Conservation (phyloP, 2,329 filamentous ascomycete genomes). For the Arthrobotrys pseudoclavata region DNA sequence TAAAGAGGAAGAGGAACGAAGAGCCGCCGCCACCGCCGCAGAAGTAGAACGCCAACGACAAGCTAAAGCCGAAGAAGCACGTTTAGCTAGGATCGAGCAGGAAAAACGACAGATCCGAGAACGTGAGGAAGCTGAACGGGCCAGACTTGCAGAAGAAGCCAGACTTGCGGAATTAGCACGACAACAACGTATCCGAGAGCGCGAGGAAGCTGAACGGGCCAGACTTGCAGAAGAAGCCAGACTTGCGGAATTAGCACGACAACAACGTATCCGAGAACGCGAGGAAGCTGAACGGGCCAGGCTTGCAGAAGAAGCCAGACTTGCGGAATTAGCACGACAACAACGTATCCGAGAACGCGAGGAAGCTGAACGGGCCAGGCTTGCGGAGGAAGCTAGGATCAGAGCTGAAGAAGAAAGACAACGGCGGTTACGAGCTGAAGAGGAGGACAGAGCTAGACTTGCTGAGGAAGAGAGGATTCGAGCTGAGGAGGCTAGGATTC, state of each 20-base stretch:
- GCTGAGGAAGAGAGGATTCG: slow-evolving; percentile 28
- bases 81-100: not conserved
- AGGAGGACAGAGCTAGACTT: slow-evolving; percentile 35
- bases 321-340: slow-evolving; percentile 26
- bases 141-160: slow-evolving; percentile 21
- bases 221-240: slow-evolving; percentile 5
- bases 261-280: no score
- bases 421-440: slow-evolving; percentile 25
- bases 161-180: not conserved
- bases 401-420: slow-evolving; percentile 25
- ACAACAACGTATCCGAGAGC: slow-evolving; percentile 13
- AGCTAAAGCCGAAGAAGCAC: slow-evolving; percentile 21
- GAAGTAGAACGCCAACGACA: slow-evolving; percentile 33
- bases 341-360: slow-evolving; percentile 34
- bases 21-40: slow-evolving; percentile 30
- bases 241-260: not conserved
- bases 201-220: slow-evolving; percentile 25
- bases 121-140: slow-evolving; percentile 30
- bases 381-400: slow-evolving; percentile 36
- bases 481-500: slow-evolving; percentile 16
- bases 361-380: slow-evolving; percentile 29
- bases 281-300: slow-evolving; percentile 33
- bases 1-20: slow-evolving; percentile 30
- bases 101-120: slow-evolving; percentile 17
- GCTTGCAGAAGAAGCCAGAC: slow-evolving; percentile 19